Evolutionary conservation across 495 filamentous ascomycete species (phyloP).

Genomic region (Antarctomyces pellizariae): DNA sequence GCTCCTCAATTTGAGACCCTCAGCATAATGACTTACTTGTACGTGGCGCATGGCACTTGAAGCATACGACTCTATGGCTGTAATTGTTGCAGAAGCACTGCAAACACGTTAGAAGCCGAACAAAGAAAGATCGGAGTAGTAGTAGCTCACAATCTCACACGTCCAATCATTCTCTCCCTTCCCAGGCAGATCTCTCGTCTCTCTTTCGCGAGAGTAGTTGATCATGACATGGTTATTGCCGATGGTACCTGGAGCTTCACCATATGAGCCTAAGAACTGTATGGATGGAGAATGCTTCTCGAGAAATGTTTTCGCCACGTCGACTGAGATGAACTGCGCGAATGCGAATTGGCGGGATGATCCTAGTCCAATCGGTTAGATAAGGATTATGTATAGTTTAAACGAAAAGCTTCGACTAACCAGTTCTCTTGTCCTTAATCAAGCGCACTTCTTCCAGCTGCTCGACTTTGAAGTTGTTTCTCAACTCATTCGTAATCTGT

Average conservation of each 20-base stretch:
- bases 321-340: constrained; percentile 34
- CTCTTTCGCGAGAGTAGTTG: constrained; percentile 32
- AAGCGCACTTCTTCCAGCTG: constrained; percentile 38
- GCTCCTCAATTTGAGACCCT: neutral
- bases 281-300: constrained; percentile 40
- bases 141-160: constrained; percentile 45
- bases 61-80: constrained; percentile 42
- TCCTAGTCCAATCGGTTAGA: constrained; percentile 17
- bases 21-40: constrained; percentile 28
- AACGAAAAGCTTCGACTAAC: constrained; percentile 17
- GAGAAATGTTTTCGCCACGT: constrained; percentile 38
- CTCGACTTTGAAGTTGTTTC: constrained; percentile 30
- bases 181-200: constrained; percentile 22
- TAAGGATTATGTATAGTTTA: constrained; percentile 1
- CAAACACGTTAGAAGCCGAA: constrained; percentile 8
- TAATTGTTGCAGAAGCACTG: constrained; percentile 59
- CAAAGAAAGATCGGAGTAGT: no score
- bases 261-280: constrained; percentile 18
- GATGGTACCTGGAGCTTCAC: constrained; percentile 27
- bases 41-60: constrained; percentile 46
- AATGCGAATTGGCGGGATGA: constrained; percentile 42
- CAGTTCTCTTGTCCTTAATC: constrained; percentile 42
- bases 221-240: constrained; percentile 39
- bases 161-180: constrained; percentile 52
- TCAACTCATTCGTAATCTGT: constrained; percentile 40